Evolutionary conservation across 805 yeast species (phyloP), one percentile per base, ranked within the genome.

Genomic region (Hanseniaspora osmophila): DNA sequence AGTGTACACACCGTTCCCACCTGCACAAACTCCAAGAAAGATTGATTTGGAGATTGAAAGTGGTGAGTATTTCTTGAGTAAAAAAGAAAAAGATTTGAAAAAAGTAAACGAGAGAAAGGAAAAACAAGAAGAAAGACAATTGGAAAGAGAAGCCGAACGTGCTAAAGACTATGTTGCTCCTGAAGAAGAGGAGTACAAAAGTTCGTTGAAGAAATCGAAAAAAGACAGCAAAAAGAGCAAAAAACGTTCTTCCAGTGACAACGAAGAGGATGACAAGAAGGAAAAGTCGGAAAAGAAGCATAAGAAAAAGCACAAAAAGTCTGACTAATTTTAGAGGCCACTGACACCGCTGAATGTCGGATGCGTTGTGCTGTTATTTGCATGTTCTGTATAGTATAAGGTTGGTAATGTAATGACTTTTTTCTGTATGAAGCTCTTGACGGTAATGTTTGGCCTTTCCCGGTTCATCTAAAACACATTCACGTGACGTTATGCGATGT

Each of bases 1-100:
- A 66, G 80, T 77, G 3, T 90, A 90, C 75, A 92, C 98, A 32
- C 97, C 98, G 60, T 92, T 92, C 87, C 98, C 98, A 68, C 97
- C 98, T 55, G 84, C 85, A 44, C 98, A 85, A 67, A 76, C 78
- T 53, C 98, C 97, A 59, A 82, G 97, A 71, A 88, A 92, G 84
- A 72, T 92, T 65, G 98, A 92, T 75, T 69, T 88, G 62, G 94
- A 87, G 69, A 87, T 92, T 65, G 98, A 92, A 65, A 80, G 94
- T 70, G 98, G 98, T 76, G 98, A 92, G 65, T 92, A 86, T 67
- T 92, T 92, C 77, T 71, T 92, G 67, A 84, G 86, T 49, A 83
- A 85, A 69, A 76, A 70, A 56, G 95, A 88, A 57, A 86, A 85
- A 70, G 80, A 76, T 49, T 66, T 70, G 53, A 79, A 75, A 62